Evolutionary conservation across 352 stramenopile species (phyloP).

Genomic region (Pythium myriotylum): DNA sequence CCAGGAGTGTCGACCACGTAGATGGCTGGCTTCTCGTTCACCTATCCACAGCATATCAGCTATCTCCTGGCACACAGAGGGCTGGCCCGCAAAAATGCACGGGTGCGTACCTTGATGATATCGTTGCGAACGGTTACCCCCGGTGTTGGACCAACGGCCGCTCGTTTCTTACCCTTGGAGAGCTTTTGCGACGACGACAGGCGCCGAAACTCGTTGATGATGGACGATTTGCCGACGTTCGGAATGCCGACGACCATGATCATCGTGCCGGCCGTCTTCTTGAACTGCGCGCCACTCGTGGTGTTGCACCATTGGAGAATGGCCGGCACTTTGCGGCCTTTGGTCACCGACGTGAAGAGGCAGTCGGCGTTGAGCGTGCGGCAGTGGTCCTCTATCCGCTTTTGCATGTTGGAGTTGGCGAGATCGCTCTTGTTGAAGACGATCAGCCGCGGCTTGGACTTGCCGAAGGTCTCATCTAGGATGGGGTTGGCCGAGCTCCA

Average conservation of each 20-base stretch:
- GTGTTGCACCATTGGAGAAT: conserved; percentile 84
- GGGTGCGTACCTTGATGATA: conserved; percentile 86
- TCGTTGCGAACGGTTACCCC: conserved; percentile 87
- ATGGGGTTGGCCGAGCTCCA: conserved; percentile 84
- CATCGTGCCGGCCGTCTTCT: conserved; percentile 82
- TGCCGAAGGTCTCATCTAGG: conserved; percentile 74
- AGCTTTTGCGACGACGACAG: conserved; percentile 75
- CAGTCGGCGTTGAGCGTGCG: conserved; percentile 48
- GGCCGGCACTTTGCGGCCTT: conserved; percentile 69
- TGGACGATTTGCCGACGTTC: conserved; percentile 91
- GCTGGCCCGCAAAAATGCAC: no score
- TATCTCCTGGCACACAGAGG: no score
- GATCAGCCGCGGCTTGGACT: conserved; percentile 78
- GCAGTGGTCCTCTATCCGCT: conserved; percentile 69
- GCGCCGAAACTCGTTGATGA: conserved; percentile 88
- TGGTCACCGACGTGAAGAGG: conserved; percentile 82
- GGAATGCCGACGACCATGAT: conserved; percentile 90
- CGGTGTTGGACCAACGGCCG: conserved; percentile 77
- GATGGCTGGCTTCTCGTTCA: conserved; percentile 85
- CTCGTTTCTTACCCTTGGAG: conserved; percentile 80
- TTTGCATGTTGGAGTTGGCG: conserved; percentile 84
- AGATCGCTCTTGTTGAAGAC: conserved; percentile 90
- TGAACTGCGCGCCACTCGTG: conserved; percentile 80
- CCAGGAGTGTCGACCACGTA: conserved; percentile 90
- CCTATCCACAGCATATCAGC: conserved; percentile 35